Base-by-base conservation (phyloP, 768 basidiomycete species). In the Leccinum subtestaceum region DNA sequence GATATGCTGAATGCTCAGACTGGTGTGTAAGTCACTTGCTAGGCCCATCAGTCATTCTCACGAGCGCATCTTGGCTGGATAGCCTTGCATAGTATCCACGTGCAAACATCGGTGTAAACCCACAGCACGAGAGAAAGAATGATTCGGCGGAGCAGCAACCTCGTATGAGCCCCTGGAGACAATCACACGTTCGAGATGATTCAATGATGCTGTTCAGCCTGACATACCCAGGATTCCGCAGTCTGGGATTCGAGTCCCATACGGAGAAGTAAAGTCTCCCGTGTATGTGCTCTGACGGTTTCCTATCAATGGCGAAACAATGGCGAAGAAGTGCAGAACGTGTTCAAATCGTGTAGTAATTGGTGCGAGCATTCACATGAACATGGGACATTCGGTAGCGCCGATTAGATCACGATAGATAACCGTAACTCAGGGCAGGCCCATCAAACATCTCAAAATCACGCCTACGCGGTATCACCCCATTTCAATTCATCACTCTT, bases 391-490 rank as follows among this genome's bases (percentile, higher is more conserved):
- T n/a, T 23, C 46, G 23, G 13, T 13, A 36, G 36, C 45, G 36
- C 54, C 52, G 67, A 71, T 73, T 55, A 67, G 70, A 70, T 67
- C 5, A 17, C 17, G 60, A 63, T 66, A 38, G 55, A 62, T 65
- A 66, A 34, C 60, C 45, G 60, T 56, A 56, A 65, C 73, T 73
- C 73, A 73, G 72, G 72, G 72, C 72, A 75, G 72, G 72, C 65
- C 49, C 54, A 52, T 29, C 43, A 46, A 23, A 59, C 59, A 64
- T 59, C 56, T 70, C 65, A 74, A 71, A 74, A 74, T 69, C 71
- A 52, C 64, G 61, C 29, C 52, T 55, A 43, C 48, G 17, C 43
- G 15, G 25, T 53, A 29, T 49, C 45, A 29, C 36, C 36, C 47
- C 31, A 21, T 3, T 55, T 53, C 62, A 53, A 10, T 23, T 60